These are phyloP conservation scores for Orbilia blumenaviensis DNA, from an alignment of 2,329 filamentous ascomycete species.

Conservation along the genomic window DNA sequence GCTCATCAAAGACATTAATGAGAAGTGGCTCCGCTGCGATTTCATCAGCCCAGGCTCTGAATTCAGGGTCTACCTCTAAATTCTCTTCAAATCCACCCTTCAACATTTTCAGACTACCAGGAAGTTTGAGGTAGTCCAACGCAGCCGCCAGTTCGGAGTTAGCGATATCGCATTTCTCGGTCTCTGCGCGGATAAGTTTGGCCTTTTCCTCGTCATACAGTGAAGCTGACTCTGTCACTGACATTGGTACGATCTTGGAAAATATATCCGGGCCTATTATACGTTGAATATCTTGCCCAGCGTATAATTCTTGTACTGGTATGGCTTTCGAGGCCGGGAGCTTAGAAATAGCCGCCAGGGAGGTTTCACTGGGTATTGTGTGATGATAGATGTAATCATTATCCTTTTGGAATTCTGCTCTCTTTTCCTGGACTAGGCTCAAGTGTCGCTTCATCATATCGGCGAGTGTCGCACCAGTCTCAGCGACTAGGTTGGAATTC, in stretches of 20 bases:
- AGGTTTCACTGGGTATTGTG: conserved; percentile 83
- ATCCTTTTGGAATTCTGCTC: conserved; percentile 81
- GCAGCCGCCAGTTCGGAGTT: conserved; percentile 97
- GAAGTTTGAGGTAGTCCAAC: conserved; percentile 89
- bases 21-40: conserved; percentile 80
- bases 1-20: conserved; percentile 76
- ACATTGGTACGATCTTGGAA: conserved; percentile 93
- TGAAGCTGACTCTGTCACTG: conserved; percentile 95
- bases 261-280: conserved; percentile 98
- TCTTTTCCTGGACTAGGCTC: conserved; percentile 80
- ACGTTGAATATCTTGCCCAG: conserved; percentile 93
- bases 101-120: conserved; percentile 85
- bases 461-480: conserved; percentile 76
- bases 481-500: conserved; percentile 82
- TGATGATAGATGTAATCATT: conserved; percentile 99
- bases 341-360: conserved; percentile 82
- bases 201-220: conserved; percentile 98
- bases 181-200: conserved; percentile 90
- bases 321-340: conserved; percentile 96
- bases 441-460: conserved; percentile 86
- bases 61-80: conserved; percentile 81
- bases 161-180: conserved; percentile 88
- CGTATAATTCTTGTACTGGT: conserved; percentile 93
- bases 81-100: conserved; percentile 94
- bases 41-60: conserved; percentile 91